Percentiles rank a stretch among this genome's conserved stretches.
Conservation (phyloP, 1,284 basidiomycete species). For the Puccinia hordei region DNA sequence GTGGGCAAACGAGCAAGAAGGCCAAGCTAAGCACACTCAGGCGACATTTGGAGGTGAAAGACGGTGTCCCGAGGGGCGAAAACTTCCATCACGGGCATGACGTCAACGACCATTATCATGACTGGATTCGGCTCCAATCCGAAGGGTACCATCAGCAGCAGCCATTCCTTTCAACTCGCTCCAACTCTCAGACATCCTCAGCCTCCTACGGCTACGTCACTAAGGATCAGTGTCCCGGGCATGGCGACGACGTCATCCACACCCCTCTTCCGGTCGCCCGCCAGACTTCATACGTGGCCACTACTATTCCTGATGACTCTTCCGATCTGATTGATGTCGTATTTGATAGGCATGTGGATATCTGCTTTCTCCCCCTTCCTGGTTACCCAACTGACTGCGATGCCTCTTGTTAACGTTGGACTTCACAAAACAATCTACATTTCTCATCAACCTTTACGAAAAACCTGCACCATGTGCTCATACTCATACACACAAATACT, state of each 20-base stretch:
- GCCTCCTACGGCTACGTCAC: slow-evolving; percentile 55
- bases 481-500: not conserved
- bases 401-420: not conserved
- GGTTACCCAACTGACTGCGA: not conserved
- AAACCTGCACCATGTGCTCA: not conserved
- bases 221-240: slow-evolving; percentile 65
- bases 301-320: slow-evolving; percentile 24
- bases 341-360: slow-evolving; percentile 31
- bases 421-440: not conserved
- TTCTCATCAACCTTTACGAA: not conserved
- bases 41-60: slow-evolving; percentile 4
- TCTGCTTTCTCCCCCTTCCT: not conserved
- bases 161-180: not conserved
- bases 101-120: slow-evolving; percentile 26
- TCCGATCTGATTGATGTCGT: slow-evolving; percentile 37
- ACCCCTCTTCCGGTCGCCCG: slow-evolving; percentile 66
- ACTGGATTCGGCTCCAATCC: slow-evolving; percentile 28
- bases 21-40: not conserved
- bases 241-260: slow-evolving; percentile 71
- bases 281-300: slow-evolving; percentile 65
- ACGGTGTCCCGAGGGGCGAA: not conserved
- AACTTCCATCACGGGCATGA: slow-evolving; percentile 42
- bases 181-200: not conserved
- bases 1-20: slow-evolving; percentile 15
- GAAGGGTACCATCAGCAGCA: slow-evolving; percentile 12